Base-by-base conservation (phyloP, 345 rosid species). In the Mallotus nudiflorus region DNA sequence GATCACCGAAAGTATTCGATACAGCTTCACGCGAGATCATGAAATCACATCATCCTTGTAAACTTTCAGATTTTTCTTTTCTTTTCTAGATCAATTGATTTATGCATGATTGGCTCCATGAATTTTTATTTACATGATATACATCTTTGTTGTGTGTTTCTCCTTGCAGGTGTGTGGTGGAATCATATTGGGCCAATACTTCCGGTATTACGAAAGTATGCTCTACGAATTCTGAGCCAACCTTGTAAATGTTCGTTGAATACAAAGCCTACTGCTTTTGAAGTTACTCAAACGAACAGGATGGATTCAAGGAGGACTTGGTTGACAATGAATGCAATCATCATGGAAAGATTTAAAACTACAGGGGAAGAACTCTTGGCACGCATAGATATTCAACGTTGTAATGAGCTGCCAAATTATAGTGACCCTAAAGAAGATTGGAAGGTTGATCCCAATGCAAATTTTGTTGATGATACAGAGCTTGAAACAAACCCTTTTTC, bases 201-300 rank as follows among this genome's bases (percentile, higher is more conserved):
- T 50, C 77, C 77, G 10, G 22, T 61, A 0, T 54, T 74, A 19
- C 67, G 8, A 39, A 74, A 74, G 42, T 68, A 59, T 10, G 77
- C 73, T 11, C 37, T 74, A 25, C 54, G 49, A 51, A 68, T 74
- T 49, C 33, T 74, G 52, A 52, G 73, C 61, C 77, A 74, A 62
- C 68, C 73, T 16, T 74, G 68, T 44, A 60, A 54, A 56, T 67
- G 53, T 2, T 24, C 53, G 14, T 67, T 67, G 16, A 13, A 67
- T 24, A 1, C 16, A 33, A 35, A 51, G 25, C 18, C 18, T 16
- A 25, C 40, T 50, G 50, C 42, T 3, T 24, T 24, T 6, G 45
- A 27, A 59, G 57, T 48, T 48, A 22, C 52, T 1, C 52, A 5
- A 48, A 48, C 20, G n/a, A 48, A 48, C 20, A 48, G 5, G 20